Evolutionary conservation across 2,329 filamentous ascomycete genomes (phyloP).

Genomic region (Alternaria triticimaculans): DNA sequence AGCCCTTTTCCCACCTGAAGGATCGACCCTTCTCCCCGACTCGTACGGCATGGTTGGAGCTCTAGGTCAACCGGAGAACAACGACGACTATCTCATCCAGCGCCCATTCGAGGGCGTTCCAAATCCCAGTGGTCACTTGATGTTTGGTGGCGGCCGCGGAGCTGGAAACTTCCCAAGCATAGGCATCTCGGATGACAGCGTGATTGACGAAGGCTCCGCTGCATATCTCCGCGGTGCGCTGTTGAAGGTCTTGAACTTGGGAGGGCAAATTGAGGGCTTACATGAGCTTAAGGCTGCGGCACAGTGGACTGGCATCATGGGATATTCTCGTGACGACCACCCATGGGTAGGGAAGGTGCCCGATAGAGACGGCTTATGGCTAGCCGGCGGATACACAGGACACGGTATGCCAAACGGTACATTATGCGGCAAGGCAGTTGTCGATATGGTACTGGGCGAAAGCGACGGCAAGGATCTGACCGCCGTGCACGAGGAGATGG

Average conservation of each 20-base stretch:
- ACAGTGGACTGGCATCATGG: slow-evolving; percentile 83
- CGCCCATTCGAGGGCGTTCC: slow-evolving; percentile 58
- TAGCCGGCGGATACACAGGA: slow-evolving; percentile 71
- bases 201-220: slow-evolving; percentile 63
- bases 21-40: slow-evolving; percentile 56
- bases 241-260: slow-evolving; percentile 45
- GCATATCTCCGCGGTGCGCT: slow-evolving; percentile 61
- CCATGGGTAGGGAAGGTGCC: slow-evolving; percentile 78
- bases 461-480: slow-evolving; percentile 43
- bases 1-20: slow-evolving; percentile 65
- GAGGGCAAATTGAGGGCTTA: slow-evolving; percentile 44
- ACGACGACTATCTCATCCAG: slow-evolving; percentile 77
- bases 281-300: slow-evolving; percentile 56
- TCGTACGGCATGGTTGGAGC: slow-evolving; percentile 71
- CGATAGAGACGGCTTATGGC: slow-evolving; percentile 63
- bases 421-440: slow-evolving; percentile 69
- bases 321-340: slow-evolving; percentile 67
- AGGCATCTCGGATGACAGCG: slow-evolving; percentile 66
- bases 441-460: slow-evolving; percentile 61
- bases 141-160: slow-evolving; percentile 75
- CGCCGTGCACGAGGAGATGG: slow-evolving; percentile 38
- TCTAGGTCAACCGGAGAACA: slow-evolving; percentile 53
- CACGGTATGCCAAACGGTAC: slow-evolving; percentile 81
- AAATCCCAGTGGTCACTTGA: slow-evolving; percentile 62
- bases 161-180: slow-evolving; percentile 55